Base-by-base conservation (phyloP, 495 filamentous ascomycete species). In the Hyphodiscus hymeniophilus region DNA sequence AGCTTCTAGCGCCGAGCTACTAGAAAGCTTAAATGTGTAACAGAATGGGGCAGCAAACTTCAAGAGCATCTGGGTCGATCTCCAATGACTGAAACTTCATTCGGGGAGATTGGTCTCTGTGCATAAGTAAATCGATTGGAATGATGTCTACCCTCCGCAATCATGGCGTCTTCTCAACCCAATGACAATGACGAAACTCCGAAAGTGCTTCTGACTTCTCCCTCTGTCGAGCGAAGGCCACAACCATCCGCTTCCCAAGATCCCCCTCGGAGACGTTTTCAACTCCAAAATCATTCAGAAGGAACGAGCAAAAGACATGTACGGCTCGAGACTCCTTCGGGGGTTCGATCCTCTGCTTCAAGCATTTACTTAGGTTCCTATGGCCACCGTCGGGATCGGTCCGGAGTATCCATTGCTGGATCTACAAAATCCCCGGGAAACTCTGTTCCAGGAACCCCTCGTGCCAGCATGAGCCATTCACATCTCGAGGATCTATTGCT, bases 401-500 rank as follows among this genome's bases (percentile, higher is more conserved):
- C 55, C 6, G 31, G 47, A 21, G 23, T 39, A 3, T 53, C 56
- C 8, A 39, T 50, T 28, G 3, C 38, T 40, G 20, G 20, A 18
- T 40, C 38, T 12, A 18, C 20, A 23, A 31, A 42, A 41, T 49
- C 38, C 13, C 39, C 52, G 22, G 34, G 31, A 23, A 39, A 40
- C 23, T 58, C 60, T 36, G 31, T 47, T 11, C 58, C 51, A 26
- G 40, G 42, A 21, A 63, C 63, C 10, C 61, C 63, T 24, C 54
- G 61, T 12, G 34, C n/a, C 3, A 65, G 61, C 45, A 51, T 48
- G 30, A 58, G 59, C 38, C 52, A 60, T 12, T 33, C 47, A 33
- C 69, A 73, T 38, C 58, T 73, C 7, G 62, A 65, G 38, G 45
- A 38, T 41, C 56, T 73, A 6, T 50, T 70, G 0, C 62, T 65